Evolutionary conservation across 139 green algal genomes (phyloP).

Genomic region (Chlorella ohadii): DNA sequence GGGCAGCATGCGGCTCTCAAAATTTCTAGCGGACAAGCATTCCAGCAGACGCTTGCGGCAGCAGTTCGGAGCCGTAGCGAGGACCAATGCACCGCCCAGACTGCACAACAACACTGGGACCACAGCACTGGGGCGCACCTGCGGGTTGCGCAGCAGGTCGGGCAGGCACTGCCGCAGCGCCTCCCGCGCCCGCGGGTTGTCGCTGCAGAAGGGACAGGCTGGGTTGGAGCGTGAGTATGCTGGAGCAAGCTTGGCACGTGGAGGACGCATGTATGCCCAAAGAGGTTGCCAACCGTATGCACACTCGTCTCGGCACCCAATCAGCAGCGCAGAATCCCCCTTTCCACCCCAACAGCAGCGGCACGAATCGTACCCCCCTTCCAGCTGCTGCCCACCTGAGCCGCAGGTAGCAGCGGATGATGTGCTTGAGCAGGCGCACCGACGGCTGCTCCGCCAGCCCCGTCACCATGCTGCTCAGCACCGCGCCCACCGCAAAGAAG

Average conservation of each 20-base stretch:
- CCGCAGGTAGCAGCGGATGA: conserved; percentile 98
- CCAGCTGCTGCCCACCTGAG: conserved; percentile 57
- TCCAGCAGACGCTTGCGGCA: no score
- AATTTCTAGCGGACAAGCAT: no score
- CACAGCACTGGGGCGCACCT: background rate
- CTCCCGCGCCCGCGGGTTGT: conserved; percentile 85
- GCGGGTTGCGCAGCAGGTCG: conserved; percentile 85
- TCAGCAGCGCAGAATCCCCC: background rate
- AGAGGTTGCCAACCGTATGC: no score
- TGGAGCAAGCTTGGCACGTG: background rate
- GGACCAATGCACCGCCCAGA: no score
- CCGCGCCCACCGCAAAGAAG: conserved; percentile 97
- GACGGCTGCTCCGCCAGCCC: conserved; percentile 84
- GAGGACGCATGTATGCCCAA: no score
- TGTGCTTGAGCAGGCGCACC: conserved; percentile 98
- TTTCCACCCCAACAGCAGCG: no score
- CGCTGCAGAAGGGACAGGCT: conserved; percentile 33
- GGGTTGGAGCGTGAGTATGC: background rate
- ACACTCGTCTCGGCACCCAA: background rate
- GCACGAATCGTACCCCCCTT: no score
- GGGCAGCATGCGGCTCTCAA: no score
- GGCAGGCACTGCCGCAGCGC: conserved; percentile 94
- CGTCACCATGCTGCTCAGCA: conserved; percentile 92
- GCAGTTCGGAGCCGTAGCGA: no score
- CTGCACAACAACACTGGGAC: no score